Base-by-base conservation (phyloP, 495 filamentous ascomycete genomes). In the Talaromyces trachyspermus region DNA sequence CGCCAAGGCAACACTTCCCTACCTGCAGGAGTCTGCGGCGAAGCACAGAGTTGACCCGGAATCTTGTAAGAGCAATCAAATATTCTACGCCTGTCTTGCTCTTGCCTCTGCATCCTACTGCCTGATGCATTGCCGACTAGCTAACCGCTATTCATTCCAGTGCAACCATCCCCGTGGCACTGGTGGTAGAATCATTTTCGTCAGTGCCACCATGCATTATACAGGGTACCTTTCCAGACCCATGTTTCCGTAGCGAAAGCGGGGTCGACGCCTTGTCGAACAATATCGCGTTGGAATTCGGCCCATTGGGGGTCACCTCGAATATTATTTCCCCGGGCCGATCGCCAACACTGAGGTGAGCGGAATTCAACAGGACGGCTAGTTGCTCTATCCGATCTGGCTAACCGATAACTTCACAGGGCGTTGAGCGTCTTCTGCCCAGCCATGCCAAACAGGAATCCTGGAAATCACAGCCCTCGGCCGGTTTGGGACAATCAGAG, bases 161-260 rank as follows among this genome's bases (percentile, higher is more conserved):
- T 69, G 27, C 49, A 59, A 36, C 65, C 66, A 4, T 62, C 62
- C 68, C 0, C 40, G 57, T 5, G 77, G 78, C 4, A 88, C 86
- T 0, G 85, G 86, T 10, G 91, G 91, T 17, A 80, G 89, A 37
- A 88, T 96, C 49, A 75, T 98, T 49, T 94, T 92, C 61, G 74
- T 95, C 46, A 86, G 81, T 33, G 89, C 91, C 5, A 91, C 88
- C 3, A 76, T 98, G 47, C 91, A 98, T 68, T 97, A 91, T 66
- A 80, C 79, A 0, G 86, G 85, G 18, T 78, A 60, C 85, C 89
- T 0, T 78, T 91, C 58, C 92, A 97, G 60, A 71, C 81, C 2
- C 92, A 96, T 61, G 90, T 89, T 14, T 71, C 81, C 2, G 89
- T 87, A 5, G 92, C 92, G 43, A 98, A 98, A 66, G 88, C 92